Conservation (phyloP, 2,329 filamentous ascomycete genomes). For the Diaporthe helianthi region DNA sequence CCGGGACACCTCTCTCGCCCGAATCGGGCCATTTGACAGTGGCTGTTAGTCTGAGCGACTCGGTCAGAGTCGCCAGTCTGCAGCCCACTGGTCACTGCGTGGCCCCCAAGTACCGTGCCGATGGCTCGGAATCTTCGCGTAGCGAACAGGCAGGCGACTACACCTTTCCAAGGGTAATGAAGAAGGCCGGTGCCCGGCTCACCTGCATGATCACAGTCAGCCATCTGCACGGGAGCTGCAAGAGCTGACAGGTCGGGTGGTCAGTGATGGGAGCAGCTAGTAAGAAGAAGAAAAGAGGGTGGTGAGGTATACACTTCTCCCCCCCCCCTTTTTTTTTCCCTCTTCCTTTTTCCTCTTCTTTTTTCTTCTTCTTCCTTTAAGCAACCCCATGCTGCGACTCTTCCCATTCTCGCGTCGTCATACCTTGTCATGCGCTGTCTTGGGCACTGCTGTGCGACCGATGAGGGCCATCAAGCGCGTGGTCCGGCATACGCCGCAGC, state of each 20-base stretch:
- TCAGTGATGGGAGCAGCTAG: not conserved
- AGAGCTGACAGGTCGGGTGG: conserved; percentile 10
- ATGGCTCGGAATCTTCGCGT: conserved; percentile 18
- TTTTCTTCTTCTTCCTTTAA: conserved; percentile 3
- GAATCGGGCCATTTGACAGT: conserved; percentile 21
- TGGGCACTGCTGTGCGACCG: conserved; percentile 16
- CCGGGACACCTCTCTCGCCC: conserved; percentile 13
- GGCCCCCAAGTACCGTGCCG: conserved; percentile 9
- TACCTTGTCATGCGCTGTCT: not conserved
- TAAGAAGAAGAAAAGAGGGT: conserved; percentile 6
- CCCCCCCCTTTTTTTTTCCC: too few species aligned
- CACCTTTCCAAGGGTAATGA: too few species aligned
- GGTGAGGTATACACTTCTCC: too few species aligned
- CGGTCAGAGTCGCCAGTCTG: conserved; percentile 3
- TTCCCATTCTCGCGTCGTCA: conserved; percentile 10
- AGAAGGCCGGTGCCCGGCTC: conserved; percentile 14
- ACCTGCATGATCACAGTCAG: conserved; percentile 26
- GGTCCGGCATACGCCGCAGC: not conserved
- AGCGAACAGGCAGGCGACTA: conserved; percentile 7
- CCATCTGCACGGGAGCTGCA: conserved; percentile 17
- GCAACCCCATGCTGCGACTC: not conserved
- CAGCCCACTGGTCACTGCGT: conserved; percentile 8
- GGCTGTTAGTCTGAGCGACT: not conserved
- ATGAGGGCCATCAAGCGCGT: conserved; percentile 7
- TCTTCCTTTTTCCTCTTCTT: conserved; percentile 1